A percentile compares a stretch with the other conserved stretches of the same genome.
phyloP scores from a whole-genome alignment of 148 eudicot species.

The Chenopodium formosanum region DNA sequence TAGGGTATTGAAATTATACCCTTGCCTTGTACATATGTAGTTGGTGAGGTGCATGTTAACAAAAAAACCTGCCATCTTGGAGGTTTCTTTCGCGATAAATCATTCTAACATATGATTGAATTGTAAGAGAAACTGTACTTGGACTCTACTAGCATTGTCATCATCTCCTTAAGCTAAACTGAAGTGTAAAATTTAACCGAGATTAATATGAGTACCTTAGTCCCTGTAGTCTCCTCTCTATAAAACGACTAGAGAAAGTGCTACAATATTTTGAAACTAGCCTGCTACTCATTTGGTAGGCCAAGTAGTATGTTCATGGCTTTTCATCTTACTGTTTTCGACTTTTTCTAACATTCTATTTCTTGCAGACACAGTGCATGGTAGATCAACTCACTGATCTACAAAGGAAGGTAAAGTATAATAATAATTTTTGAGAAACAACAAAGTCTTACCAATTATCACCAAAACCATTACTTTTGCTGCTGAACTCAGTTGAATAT shows the following conservation, averaged over 20 bases:
- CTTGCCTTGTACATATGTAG: too few relatives aligned
- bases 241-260: too few relatives aligned
- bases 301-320: background rate
- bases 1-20: too few relatives aligned
- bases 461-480: background rate
- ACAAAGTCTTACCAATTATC: background rate
- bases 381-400: conserved; percentile 80
- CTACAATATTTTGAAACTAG: background rate
- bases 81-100: too few relatives aligned
- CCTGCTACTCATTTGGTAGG: background rate
- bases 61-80: too few relatives aligned
- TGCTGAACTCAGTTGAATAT: background rate
- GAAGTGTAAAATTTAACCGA: too few relatives aligned
- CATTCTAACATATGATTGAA: too few relatives aligned
- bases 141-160: too few relatives aligned
- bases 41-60: too few relatives aligned
- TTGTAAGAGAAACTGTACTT: too few relatives aligned
- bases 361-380: conserved; percentile 72
- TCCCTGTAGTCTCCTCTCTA: too few relatives aligned
- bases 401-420: conserved; percentile 60
- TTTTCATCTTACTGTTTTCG: background rate
- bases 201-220: background rate
- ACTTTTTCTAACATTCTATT: background rate
- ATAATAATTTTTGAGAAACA: background rate
- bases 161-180: too few relatives aligned